A percentile compares a stretch with the other conserved stretches of the same genome.
Evolutionary conservation across 2,329 filamentous ascomycete genomes (phyloP).

Genomic region (Dryadomyces quercivorus): DNA sequence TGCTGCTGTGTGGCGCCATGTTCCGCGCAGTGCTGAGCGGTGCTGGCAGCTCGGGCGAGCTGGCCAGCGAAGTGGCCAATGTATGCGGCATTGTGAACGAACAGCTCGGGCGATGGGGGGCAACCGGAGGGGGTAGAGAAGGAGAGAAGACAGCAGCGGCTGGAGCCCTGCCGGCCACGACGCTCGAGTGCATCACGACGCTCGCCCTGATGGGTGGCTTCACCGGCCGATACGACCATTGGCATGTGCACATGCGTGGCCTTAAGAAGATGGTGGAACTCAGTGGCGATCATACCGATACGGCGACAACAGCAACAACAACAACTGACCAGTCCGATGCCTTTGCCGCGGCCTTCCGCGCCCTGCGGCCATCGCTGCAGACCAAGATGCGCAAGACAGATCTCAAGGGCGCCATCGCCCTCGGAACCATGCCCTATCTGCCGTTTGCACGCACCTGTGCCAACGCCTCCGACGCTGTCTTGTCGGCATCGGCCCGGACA

Average conservation of each 20-base stretch:
- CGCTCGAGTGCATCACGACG: slow-evolving; percentile 20
- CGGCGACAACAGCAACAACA: background rate
- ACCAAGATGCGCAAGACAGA: slow-evolving; percentile 19
- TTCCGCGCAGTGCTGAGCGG: slow-evolving; percentile 13
- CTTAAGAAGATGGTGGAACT: slow-evolving; percentile 20
- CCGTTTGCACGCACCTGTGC: slow-evolving; percentile 16
- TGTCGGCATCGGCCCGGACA: slow-evolving; percentile 11
- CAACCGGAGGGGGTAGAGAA: background rate
- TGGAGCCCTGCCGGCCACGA: slow-evolving; percentile 11
- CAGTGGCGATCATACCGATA: slow-evolving; percentile 11
- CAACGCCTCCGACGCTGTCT: slow-evolving; percentile 13
- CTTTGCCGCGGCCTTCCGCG: background rate
- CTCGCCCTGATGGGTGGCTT: slow-evolving; percentile 20
- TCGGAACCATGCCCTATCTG: slow-evolving; percentile 20
- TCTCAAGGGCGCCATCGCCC: slow-evolving; percentile 21
- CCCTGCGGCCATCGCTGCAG: slow-evolving; percentile 10
- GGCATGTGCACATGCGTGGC: slow-evolving; percentile 25
- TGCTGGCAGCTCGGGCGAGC: slow-evolving; percentile 10
- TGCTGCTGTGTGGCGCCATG: slow-evolving; percentile 20
- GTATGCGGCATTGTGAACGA: slow-evolving; percentile 13
- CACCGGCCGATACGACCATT: slow-evolving; percentile 23
- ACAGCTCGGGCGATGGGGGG: slow-evolving; percentile 5
- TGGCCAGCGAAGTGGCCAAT: slow-evolving; percentile 10
- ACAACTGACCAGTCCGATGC: background rate
- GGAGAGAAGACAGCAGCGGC: background rate